Base-by-base conservation (phyloP, 768 basidiomycete genomes). In the Strobilomyces echinocephalus region DNA sequence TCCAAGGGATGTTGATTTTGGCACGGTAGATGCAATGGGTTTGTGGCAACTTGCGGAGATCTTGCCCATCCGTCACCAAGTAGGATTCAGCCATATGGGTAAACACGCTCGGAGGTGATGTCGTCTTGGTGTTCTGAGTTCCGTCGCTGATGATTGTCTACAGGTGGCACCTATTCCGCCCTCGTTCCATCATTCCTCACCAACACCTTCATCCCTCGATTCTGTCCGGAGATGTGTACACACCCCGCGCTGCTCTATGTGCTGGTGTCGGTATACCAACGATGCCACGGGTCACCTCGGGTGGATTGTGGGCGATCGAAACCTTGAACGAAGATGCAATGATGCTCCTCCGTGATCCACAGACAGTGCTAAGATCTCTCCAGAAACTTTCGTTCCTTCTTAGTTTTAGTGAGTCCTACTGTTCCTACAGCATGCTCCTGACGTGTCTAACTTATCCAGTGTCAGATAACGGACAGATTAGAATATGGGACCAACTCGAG, bases 51-150 rank as follows among this genome's bases (percentile, higher is more conserved):
- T 50, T 8, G 6, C 46, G 0, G 56, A 55, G 40, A 11, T 39
- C 9, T 1, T 46, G 0, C 55, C 50, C 5, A 2, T 49, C 28
- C 51, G 39, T 30, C 55, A 56, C 30, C 57, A 56, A 40, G 21
- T 43, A 1, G 56, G 50, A 0, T 58, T 56, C 30, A 49, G 48
- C 34, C 50, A 50, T 44, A 30, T 26, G 39, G 54, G 57, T 15
- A 39, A 48, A 44, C 41, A 58, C 20, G 2, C 18, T 21, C 4
- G 5, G 12, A 50, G 53, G 56, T 57, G 30, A 35, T 2, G 8
- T 2, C 38, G n/a, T 7, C 31, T 8, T 42, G 33, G 31, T 30
- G 12, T 1, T 30, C 28, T 4, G 11, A 16, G n/a, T 21, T 16
- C n/a, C 15, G 6, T 28, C 16, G 26, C 8, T 30, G 15, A 30